Conservation (phyloP, 2,329 filamentous ascomycete species). For the Cladosporium velox region DNA sequence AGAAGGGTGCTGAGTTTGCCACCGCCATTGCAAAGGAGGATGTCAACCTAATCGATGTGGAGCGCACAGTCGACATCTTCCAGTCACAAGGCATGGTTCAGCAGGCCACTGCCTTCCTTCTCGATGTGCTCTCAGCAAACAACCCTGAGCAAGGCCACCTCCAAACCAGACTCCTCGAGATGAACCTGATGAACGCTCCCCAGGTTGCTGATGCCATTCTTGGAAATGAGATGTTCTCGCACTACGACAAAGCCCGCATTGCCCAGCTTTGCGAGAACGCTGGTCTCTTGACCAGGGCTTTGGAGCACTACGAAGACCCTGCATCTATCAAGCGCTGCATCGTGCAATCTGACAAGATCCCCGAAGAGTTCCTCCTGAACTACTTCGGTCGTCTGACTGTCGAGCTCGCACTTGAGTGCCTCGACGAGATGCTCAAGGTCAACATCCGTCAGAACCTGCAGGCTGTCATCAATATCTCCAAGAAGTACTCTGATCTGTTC, state of each 20-base stretch:
- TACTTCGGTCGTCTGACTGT: constrained; percentile 96
- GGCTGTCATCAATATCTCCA: constrained; percentile 90
- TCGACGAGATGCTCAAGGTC: constrained; percentile 92
- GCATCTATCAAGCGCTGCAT: constrained; percentile 86
- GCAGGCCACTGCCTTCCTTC: constrained; percentile 94
- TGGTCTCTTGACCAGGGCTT: constrained; percentile 67
- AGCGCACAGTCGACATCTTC: constrained; percentile 96
- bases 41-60: constrained; percentile 83
- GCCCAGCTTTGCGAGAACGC: constrained; percentile 91
- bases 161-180: constrained; percentile 93
- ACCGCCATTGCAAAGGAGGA: constrained; percentile 89
- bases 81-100: constrained; percentile 97
- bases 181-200: constrained; percentile 95
- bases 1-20: constrained; percentile 94
- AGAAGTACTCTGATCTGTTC: constrained; percentile 95
- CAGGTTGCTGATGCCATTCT: constrained; percentile 98
- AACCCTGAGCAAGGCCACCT: constrained; percentile 89
- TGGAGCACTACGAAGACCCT: constrained; percentile 94
- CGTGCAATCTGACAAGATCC: constrained; percentile 83
- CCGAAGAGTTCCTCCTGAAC: constrained; percentile 83
- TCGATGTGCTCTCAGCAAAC: constrained; percentile 94
- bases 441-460: constrained; percentile 98
- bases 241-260: constrained; percentile 91
- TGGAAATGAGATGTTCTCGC: constrained; percentile 96
- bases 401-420: constrained; percentile 88